Base-by-base conservation (phyloP, 768 basidiomycete genomes). In the Gymnopilus junonius region DNA sequence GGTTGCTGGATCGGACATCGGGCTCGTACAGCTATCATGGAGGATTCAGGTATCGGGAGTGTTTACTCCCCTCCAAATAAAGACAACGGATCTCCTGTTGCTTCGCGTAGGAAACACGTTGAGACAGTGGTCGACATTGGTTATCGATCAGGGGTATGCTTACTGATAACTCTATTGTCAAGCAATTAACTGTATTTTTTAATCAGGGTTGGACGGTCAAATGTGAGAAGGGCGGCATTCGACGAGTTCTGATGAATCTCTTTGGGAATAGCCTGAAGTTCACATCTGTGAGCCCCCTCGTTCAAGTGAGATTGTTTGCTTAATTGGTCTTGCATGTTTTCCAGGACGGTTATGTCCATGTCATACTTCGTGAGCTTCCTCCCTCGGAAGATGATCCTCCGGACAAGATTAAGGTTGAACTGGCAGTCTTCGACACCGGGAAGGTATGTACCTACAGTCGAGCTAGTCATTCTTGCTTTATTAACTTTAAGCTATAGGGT, bases 181-280 rank as follows among this genome's bases (percentile, higher is more conserved):
- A 10, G 35, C 39, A 12, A 21, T 48, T 8, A n/a, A 35, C 55
- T 32, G 32, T 45, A 32, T 51, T 32, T 25, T 27, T 58, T 35
- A 6, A 43, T 43, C 42, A 95, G 92, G 93, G 93, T 1, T 98
- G 95, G 95, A 77, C 79, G 8, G 77, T 97, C 29, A 89, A 87
- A 70, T 95, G 92, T 73, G 96, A 98, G 75, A 94, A 92, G 73
- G 95, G 94, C 31, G 96, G 96, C 14, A 89, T 97, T 64, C 87
- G 96, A 31, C 85, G 96, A 27, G 88, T 97, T 12, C 74, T 97
- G 64, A 97, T 97, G 94, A 98, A 98, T 72, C 76, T 98, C 37
- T 94, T 97, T 67, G 94, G 95, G 15, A 97, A 97, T 74, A 94
- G 93, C 69, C 78, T 96, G 57, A 97, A 98, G 75, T 97, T 97